Conservation (phyloP, 1,284 basidiomycete species). For the Cutaneotrichosporon sp. region DNA sequence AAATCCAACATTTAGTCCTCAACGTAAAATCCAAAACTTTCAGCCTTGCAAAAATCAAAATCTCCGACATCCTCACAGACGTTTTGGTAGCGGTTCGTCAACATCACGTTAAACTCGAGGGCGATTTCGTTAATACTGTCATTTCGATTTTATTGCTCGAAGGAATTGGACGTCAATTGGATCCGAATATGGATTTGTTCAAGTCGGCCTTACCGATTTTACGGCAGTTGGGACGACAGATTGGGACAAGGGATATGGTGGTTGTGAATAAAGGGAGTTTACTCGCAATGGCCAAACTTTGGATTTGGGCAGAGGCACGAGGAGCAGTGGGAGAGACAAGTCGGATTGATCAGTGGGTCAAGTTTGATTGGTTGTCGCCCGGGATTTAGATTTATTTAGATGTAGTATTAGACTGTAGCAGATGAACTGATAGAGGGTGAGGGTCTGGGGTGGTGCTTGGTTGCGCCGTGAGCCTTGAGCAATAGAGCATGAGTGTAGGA, state of each 20-base stretch:
- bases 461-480: no score
- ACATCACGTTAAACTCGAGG: slow-evolving; percentile 98
- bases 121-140: slow-evolving; percentile 97
- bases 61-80: slow-evolving; percentile 86
- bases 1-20: slow-evolving; percentile 94
- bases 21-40: slow-evolving; percentile 96
- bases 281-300: slow-evolving; percentile 83
- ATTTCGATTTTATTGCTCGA: slow-evolving; percentile 90
- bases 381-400: slow-evolving; percentile 2
- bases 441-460: not conserved
- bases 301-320: slow-evolving; percentile 87
- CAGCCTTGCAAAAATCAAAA: slow-evolving; percentile 90
- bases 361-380: slow-evolving; percentile 20
- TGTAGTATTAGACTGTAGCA: slow-evolving; percentile 7
- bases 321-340: slow-evolving; percentile 75
- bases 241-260: slow-evolving; percentile 73
- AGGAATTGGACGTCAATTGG: slow-evolving; percentile 91
- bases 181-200: slow-evolving; percentile 90
- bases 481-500: no score
- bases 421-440: not conserved
- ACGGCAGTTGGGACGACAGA: slow-evolving; percentile 80
- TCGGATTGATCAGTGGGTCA: slow-evolving; percentile 63
- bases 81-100: slow-evolving; percentile 82
- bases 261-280: slow-evolving; percentile 67
- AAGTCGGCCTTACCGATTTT: slow-evolving; percentile 88